These are phyloP conservation scores for Lodderomyces margitis DNA, from an alignment of 1,139 yeast genomes.

Conservation along the genomic window DNA sequence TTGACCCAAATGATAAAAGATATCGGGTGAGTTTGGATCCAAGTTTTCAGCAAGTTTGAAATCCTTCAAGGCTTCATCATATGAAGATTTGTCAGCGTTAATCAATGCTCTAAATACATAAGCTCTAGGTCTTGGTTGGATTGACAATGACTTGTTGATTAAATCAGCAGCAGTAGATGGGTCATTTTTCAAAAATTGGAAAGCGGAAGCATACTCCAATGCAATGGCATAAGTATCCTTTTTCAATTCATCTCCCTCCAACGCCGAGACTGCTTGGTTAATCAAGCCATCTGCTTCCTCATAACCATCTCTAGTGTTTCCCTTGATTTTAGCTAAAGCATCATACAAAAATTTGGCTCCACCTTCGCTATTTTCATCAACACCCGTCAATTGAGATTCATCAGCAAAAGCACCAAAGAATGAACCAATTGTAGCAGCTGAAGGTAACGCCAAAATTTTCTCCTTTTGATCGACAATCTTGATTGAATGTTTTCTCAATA, in stretches of 20 bases:
- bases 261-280: conserved; percentile 63
- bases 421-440: conserved; percentile 80
- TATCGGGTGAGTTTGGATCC: conserved; percentile 74
- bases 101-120: conserved; percentile 82
- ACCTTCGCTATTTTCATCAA: conserved; percentile 47
- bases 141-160: conserved; percentile 60
- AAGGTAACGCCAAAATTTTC: conserved; percentile 64
- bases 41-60: conserved; percentile 71
- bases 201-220: conserved; percentile 78
- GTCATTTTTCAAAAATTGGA: conserved; percentile 79
- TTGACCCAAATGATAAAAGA: conserved; percentile 94
- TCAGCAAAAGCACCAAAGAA: conserved; percentile 75
- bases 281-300: conserved; percentile 70
- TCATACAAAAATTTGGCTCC: conserved; percentile 65
- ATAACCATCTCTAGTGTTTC: conserved; percentile 69
- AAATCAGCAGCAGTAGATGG: conserved; percentile 58
- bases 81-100: conserved; percentile 73
- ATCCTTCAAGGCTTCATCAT: conserved; percentile 62
- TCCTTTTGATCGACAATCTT: conserved; percentile 62
- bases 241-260: conserved; percentile 28
- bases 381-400: conserved; percentile 47
- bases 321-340: conserved; percentile 63
- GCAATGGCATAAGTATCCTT: conserved; percentile 56
- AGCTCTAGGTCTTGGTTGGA: conserved; percentile 78
- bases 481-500: conserved; percentile 73